phyloP scores from a whole-genome alignment of 2,329 filamentous ascomycete species.

The Endocalyx cinctus region DNA sequence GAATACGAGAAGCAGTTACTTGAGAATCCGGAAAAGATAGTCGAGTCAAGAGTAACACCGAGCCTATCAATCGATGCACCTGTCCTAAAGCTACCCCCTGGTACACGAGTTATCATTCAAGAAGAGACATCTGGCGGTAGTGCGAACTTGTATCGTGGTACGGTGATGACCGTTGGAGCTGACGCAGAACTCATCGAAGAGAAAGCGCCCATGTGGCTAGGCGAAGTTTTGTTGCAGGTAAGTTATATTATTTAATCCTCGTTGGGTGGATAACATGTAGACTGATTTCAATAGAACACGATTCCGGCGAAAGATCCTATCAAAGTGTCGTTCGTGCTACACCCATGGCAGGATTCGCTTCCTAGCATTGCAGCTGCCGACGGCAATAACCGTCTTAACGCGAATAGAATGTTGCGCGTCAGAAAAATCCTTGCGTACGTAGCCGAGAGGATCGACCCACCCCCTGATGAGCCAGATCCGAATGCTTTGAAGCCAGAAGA shows the following conservation, averaged over 20 bases:
- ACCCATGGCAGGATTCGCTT: conserved; percentile 72
- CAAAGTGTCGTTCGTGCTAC: conserved; percentile 91
- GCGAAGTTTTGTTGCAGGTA: conserved; percentile 74
- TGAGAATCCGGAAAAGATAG: conserved; percentile 46
- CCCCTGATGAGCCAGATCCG: conserved; percentile 54
- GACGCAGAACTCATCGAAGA: conserved; percentile 83
- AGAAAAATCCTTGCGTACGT: conserved; percentile 93
- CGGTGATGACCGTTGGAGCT: conserved; percentile 69
- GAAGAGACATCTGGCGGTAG: conserved; percentile 64
- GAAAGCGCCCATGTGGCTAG: conserved; percentile 85
- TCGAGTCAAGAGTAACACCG: conserved; percentile 64
- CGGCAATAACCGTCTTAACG: conserved; percentile 86
- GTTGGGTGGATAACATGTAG: neutral
- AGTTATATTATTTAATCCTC: conserved; percentile 12
- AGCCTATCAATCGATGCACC: conserved; percentile 71
- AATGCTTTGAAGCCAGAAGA: conserved; percentile 74
- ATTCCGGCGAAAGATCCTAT: conserved; percentile 84
- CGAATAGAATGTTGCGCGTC: conserved; percentile 91
- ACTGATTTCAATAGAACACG: conserved; percentile 54
- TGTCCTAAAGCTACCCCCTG: conserved; percentile 65
- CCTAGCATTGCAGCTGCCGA: conserved; percentile 71
- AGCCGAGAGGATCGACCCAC: conserved; percentile 80
- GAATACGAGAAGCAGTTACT: conserved; percentile 66
- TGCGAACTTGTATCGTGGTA: conserved; percentile 87
- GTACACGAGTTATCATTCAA: conserved; percentile 64